Conservation (phyloP, 306 rosid species). For the Fagus sylvatica region DNA sequence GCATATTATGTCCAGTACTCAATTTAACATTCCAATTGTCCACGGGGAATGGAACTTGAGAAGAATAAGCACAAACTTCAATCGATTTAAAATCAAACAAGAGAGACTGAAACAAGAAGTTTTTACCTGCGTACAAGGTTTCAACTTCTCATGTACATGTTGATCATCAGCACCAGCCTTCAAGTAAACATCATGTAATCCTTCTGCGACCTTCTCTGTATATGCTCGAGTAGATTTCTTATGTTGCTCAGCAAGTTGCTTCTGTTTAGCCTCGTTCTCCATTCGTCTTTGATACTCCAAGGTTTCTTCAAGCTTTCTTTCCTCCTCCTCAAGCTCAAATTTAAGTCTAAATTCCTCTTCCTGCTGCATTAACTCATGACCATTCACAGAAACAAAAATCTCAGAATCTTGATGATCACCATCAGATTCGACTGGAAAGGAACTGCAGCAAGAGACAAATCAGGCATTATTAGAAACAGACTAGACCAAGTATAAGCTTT, state of each 20-base stretch:
- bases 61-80: constrained; percentile 16
- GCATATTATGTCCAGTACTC: constrained; percentile 1
- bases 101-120: constrained; percentile 23
- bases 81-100: constrained; percentile 1
- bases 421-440: constrained; percentile 46
- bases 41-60: constrained; percentile 23
- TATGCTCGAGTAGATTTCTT: constrained; percentile 56
- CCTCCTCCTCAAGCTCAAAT: constrained; percentile 87
- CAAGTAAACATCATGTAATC: constrained; percentile 35
- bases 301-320: constrained; percentile 89
- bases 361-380: constrained; percentile 55
- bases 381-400: constrained; percentile 42
- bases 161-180: constrained; percentile 38
- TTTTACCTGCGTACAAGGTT: constrained; percentile 49
- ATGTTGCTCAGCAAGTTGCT: constrained; percentile 86
- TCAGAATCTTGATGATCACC: constrained; percentile 59
- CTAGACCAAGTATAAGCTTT: constrained; percentile 15
- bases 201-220: constrained; percentile 45
- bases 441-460: constrained; percentile 55
- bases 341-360: constrained; percentile 79
- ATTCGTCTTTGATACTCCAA: constrained; percentile 85
- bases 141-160: constrained; percentile 37
- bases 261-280: constrained; percentile 92
- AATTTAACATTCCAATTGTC: constrained; percentile 23
- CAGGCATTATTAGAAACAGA: constrained; percentile 14